Evolutionary conservation across 2,329 filamentous ascomycete genomes (phyloP).

Genomic region (Laburnicola sp.): DNA sequence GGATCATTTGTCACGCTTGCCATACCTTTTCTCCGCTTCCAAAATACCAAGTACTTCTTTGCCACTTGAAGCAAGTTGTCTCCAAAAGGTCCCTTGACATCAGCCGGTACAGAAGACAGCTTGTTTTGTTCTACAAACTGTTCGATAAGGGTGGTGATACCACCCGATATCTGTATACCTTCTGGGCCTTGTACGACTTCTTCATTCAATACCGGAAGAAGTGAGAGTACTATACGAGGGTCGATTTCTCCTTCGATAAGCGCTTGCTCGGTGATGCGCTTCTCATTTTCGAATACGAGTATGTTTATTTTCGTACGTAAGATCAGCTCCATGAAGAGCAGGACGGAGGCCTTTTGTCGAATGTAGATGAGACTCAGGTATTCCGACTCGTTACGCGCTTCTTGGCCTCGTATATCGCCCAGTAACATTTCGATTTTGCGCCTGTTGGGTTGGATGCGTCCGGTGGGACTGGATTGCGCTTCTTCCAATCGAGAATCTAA

Average conservation of each 20-base stretch:
- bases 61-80: constrained; percentile 71
- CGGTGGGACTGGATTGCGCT: constrained; percentile 39
- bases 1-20: constrained; percentile 88
- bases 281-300: constrained; percentile 66
- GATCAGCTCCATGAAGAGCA: constrained; percentile 69
- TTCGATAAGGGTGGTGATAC: constrained; percentile 72
- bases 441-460: constrained; percentile 40
- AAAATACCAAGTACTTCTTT: constrained; percentile 79
- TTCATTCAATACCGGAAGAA: constrained; percentile 74
- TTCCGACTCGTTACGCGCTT: constrained; percentile 83
- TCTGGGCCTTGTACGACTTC: constrained; percentile 80
- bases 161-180: constrained; percentile 90
- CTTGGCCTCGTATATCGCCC: constrained; percentile 73
- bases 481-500: constrained; percentile 63
- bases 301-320: constrained; percentile 49
- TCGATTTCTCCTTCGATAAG: constrained; percentile 83
- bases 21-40: constrained; percentile 93
- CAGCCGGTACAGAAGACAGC: constrained; percentile 40
- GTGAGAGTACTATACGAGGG: constrained; percentile 77
- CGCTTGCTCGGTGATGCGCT: constrained; percentile 74
- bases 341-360: constrained; percentile 81
- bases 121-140: constrained; percentile 54
- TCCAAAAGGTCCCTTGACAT: constrained; percentile 50
- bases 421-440: constrained; percentile 58
- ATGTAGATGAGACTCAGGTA: constrained; percentile 90